phyloP scores from a whole-genome alignment of 1,139 yeast species.

The Hansenula sp. region DNA sequence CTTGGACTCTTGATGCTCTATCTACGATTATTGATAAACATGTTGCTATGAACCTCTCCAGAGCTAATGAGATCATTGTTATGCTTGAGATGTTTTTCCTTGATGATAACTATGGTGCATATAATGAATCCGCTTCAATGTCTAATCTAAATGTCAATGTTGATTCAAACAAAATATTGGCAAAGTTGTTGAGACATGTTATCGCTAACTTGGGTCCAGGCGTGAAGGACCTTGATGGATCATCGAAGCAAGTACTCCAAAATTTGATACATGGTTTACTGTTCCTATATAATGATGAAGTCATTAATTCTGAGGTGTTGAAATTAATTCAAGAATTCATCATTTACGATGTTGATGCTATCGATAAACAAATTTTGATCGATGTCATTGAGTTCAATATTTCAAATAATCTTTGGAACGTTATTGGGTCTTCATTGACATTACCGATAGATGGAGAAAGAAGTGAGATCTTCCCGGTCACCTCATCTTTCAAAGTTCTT shows the following conservation, averaged over 20 bases:
- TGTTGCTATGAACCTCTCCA: slow-evolving; percentile 39
- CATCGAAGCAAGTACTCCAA: slow-evolving; percentile 22
- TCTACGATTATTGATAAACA: slow-evolving; percentile 55
- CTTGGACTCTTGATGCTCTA: slow-evolving; percentile 64
- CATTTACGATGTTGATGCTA: slow-evolving; percentile 14
- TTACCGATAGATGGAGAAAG: slow-evolving; percentile 28
- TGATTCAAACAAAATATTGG: slow-evolving; percentile 36
- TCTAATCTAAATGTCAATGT: slow-evolving; percentile 43
- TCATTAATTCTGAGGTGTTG: slow-evolving; percentile 27
- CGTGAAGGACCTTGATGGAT: slow-evolving; percentile 26
- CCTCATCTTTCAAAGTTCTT: slow-evolving; percentile 30
- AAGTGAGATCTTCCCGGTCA: slow-evolving; percentile 32
- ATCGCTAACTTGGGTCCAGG: slow-evolving; percentile 50
- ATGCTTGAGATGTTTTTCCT: slow-evolving; percentile 43
- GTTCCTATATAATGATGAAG: slow-evolving; percentile 20
- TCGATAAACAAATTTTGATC: slow-evolving; percentile 6
- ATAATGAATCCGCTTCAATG: slow-evolving; percentile 37
- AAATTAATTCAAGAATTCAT: slow-evolving; percentile 26
- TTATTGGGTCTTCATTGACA: slow-evolving; percentile 16
- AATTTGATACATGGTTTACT: slow-evolving; percentile 23
- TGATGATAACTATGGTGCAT: slow-evolving; percentile 53
- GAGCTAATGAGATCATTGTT: slow-evolving; percentile 41
- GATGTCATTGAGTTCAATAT: slow-evolving; percentile 13
- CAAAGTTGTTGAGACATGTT: slow-evolving; percentile 37
- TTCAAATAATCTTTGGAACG: slow-evolving; percentile 9